phyloP scores from a whole-genome alignment of 1,139 yeast species.

The Candida mesenterica region DNA sequence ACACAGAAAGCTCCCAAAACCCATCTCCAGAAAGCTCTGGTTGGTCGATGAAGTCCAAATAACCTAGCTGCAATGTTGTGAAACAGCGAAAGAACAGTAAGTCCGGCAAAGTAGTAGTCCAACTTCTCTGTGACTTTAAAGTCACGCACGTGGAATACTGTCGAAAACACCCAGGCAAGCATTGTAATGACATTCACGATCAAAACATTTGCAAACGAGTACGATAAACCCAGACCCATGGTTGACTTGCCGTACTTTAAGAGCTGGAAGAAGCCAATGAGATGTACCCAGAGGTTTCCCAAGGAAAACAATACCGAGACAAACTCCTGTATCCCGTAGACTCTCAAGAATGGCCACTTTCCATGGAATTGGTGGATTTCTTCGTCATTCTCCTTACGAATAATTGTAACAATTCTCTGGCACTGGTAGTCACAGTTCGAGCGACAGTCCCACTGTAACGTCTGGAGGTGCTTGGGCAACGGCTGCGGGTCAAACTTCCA shows the following conservation, averaged over 20 bases:
- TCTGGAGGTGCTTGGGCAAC: slow-evolving; percentile 41
- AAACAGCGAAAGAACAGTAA: slow-evolving; percentile 77
- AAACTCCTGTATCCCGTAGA: slow-evolving; percentile 78
- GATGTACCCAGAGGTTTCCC: slow-evolving; percentile 77
- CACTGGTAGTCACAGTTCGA: slow-evolving; percentile 91
- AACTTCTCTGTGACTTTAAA: slow-evolving; percentile 72
- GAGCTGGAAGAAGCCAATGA: slow-evolving; percentile 48
- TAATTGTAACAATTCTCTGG: slow-evolving; percentile 67
- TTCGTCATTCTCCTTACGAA: slow-evolving; percentile 44
- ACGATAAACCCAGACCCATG: slow-evolving; percentile 11
- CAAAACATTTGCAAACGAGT: slow-evolving; percentile 34
- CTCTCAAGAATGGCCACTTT: slow-evolving; percentile 88
- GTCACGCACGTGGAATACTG: slow-evolving; percentile 88
- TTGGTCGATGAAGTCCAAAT: slow-evolving; percentile 50
- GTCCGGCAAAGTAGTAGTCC: slow-evolving; percentile 92
- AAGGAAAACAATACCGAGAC: slow-evolving; percentile 80
- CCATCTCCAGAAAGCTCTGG: slow-evolving; percentile 24
- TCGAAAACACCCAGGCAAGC: slow-evolving; percentile 85
- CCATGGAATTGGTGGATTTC: slow-evolving; percentile 88
- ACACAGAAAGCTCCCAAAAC: slow-evolving; percentile 44
- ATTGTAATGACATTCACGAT: slow-evolving; percentile 59
- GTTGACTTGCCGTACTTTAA: slow-evolving; percentile 9
- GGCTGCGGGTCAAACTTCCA: slow-evolving; percentile 38
- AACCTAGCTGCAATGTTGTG: slow-evolving; percentile 63
- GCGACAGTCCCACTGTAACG: slow-evolving; percentile 74